Evolutionary conservation across 2,329 filamentous ascomycete genomes (phyloP), one percentile per base, ranked within the genome.

Genomic region (Dactylonectria estremocensis): DNA sequence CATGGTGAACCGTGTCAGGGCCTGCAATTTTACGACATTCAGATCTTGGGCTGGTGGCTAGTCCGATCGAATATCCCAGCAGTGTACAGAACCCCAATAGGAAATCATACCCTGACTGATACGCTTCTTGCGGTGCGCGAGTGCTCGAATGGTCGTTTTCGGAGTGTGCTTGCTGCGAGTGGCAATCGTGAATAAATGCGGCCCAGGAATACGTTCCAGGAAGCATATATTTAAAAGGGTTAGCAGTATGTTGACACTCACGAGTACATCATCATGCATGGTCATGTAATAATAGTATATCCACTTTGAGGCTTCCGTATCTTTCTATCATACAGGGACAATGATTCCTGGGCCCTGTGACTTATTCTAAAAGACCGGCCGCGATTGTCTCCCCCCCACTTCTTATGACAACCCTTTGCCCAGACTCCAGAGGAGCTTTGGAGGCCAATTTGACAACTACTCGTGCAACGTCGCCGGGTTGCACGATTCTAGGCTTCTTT

Each of bases 401-500:
- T 68, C 96, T 87, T 58, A 99, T 82, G 31, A 98, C 93, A 50
- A 99, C 90, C 72, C 94, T 88, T 71, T 92, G 91, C 0, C 93
- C 93, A 16, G 88, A 87, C 80, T 98, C 96, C 53, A 98, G 80
- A 16, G 96, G 95, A 60, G 96, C 89, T 70, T 91, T 91, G 22
- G 86, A 84, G 56, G 91, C 90, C 76, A 97, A 83, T 78, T 93
- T 92, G 28, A 98, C 89, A 63, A 90, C 85, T 1, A 98, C 88
- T 66, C 93, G 88, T 5, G 95, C 95, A 60, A 97, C 90, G 58
- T 86, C 89, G 0, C 90, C 94, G 0, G 94, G 93, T 79, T 93
- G 92, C 24, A 98, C 89, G 69, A 98, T 90, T 79, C 92, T 92
- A 0, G 95, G 95, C 77, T 91, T 94, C 85, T 94, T 97, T 86